Evolutionary conservation across 305 asterid genomes (phyloP), one percentile per base, ranked within the genome.

Genomic region (Solanum aculeatissimum): DNA sequence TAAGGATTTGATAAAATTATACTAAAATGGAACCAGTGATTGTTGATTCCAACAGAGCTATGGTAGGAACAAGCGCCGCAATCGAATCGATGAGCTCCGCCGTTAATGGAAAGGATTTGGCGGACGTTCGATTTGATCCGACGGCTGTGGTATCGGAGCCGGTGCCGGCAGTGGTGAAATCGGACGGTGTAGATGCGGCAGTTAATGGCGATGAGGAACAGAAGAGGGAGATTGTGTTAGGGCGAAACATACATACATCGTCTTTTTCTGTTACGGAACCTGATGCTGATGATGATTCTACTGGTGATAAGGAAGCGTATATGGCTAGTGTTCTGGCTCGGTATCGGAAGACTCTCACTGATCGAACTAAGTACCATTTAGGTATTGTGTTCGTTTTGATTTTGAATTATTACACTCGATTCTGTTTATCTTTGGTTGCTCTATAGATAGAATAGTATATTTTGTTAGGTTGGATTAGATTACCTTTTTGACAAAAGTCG

Each of bases 271-370:
- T 97, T 72, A 97, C 98, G 70, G 98, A 97, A 92, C 98, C 98
- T 19, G 97, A 97, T 7, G 95, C 97, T 9, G 98, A 95, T 87
- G 98, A 97, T 81, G 98, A 97, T 71, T 89, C 95, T 11, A 97
- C 99, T 27, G 99, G 98, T 4, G 97, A 97, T 90, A 97, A 97
- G 87, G 99, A 96, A 55, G 99, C 99, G 43, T 78, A 91, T 84
- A 96, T 96, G 98, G 99, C 99, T 60, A 91, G 96, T 86, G 95
- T 97, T 60, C 84, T 97, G 87, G 98, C 99, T 80, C 92, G 99
- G 55, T 97, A 97, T 88, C 93, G 98, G 4, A 94, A 89, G 51
- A 89, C 92, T 12, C 98, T 97, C n/a, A 1, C 91, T 16, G 98
- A 97, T 84, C 90, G 98, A 85, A 97, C 99, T 70, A 92, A 90